A percentile compares a stretch with the other conserved stretches of the same genome.
phyloP scores from a whole-genome alignment of 2,329 filamentous ascomycete genomes.

The Aspergillus novofumigatus region DNA sequence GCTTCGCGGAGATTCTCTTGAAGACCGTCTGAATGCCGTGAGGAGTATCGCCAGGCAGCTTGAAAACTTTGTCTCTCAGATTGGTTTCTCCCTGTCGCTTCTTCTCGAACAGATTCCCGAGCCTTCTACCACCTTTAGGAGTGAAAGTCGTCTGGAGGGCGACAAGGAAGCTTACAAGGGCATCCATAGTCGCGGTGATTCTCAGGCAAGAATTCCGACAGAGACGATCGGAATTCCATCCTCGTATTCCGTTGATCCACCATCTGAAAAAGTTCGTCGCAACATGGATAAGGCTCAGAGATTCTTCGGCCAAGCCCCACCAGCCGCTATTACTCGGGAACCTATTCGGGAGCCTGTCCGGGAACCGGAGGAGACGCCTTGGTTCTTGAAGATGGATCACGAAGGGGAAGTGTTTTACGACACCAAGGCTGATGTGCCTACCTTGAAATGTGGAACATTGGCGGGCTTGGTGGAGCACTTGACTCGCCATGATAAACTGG shows the following conservation, averaged over 20 bases:
- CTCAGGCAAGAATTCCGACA: conserved; percentile 33
- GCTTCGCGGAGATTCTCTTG: conserved; percentile 81
- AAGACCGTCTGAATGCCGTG: conserved; percentile 79
- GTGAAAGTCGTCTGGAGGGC: conserved; percentile 29
- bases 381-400: conserved; percentile 79
- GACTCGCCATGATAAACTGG: conserved; percentile 90
- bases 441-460: conserved; percentile 84
- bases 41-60: conserved; percentile 72
- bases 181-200: conserved; percentile 28
- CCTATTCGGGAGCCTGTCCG: conserved; percentile 40
- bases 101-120: conserved; percentile 73
- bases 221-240: conserved; percentile 44
- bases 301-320: conserved; percentile 46
- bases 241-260: conserved; percentile 36
- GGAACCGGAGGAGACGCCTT: conserved; percentile 71
- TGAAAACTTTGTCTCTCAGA: conserved; percentile 80
- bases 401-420: conserved; percentile 90
- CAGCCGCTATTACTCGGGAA: conserved; percentile 36
- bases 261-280: conserved; percentile 37
- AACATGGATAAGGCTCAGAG: conserved; percentile 46
- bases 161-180: conserved; percentile 22
- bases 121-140: conserved; percentile 48
- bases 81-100: conserved; percentile 81
- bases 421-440: conserved; percentile 67
- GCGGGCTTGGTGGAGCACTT: conserved; percentile 89